These are phyloP conservation scores for Friedmanniomyces simplex DNA, from an alignment of 495 filamentous ascomycete genomes.

Conservation along the genomic window DNA sequence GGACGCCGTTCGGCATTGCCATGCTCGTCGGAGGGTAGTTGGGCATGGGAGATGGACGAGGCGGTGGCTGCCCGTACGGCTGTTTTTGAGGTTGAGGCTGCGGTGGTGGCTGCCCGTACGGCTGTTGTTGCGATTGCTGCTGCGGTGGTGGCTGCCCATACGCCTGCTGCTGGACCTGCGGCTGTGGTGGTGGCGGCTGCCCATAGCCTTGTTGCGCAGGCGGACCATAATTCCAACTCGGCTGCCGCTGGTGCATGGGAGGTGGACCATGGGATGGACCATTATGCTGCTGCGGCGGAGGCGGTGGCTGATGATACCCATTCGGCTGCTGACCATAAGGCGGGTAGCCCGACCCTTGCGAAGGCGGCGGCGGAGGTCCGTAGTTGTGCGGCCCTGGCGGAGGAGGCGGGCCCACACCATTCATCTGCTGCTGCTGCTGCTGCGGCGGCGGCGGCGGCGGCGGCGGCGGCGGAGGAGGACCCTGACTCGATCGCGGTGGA, in stretches of 20 bases:
- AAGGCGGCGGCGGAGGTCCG: neutral
- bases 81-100: conserved; percentile 11
- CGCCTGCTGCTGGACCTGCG: neutral
- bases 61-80: conserved; percentile 6
- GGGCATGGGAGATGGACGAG: neutral
- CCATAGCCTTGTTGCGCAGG: conserved; percentile 6
- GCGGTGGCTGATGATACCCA: conserved; percentile 21
- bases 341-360: conserved; percentile 8
- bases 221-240: conserved; percentile 10
- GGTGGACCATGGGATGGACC: conserved; percentile 4
- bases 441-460: neutral
- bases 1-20: conserved; percentile 21
- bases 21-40: neutral
- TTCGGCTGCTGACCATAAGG: conserved; percentile 21
- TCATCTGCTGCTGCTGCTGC: neutral
- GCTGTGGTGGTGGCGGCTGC: neutral
- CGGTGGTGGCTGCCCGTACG: conserved; percentile 3
- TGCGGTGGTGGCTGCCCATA: neutral
- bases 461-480: conserved; percentile 4
- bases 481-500: conserved; percentile 2
- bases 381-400: neutral
- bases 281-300: conserved; percentile 5
- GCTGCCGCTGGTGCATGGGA: conserved; percentile 9
- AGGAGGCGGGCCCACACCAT: conserved; percentile 8
- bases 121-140: neutral